These are phyloP conservation scores for Tuber indicum DNA, from an alignment of 495 filamentous ascomycete genomes.

Conservation along the genomic window DNA sequence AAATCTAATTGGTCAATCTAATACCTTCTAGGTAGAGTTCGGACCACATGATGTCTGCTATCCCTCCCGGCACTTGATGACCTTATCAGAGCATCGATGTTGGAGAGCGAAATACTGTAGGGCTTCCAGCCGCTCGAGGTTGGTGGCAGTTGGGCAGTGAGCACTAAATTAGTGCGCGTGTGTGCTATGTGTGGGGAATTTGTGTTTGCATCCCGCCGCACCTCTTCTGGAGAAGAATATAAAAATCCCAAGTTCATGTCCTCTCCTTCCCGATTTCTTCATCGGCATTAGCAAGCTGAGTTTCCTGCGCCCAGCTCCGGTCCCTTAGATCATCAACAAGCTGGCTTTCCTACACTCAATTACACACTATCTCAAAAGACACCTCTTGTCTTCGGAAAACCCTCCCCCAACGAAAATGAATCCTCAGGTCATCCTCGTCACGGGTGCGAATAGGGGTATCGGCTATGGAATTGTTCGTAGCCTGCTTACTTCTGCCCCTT, in stretches of 20 bases:
- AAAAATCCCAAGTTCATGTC: not conserved
- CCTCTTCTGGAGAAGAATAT: not conserved
- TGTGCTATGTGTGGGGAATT: not conserved
- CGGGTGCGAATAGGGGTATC: slow-evolving; percentile 19
- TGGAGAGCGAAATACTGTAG: not conserved
- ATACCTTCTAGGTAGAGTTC: not conserved
- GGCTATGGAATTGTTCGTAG: slow-evolving; percentile 12
- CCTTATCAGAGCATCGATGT: not conserved
- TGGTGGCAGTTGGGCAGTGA: not conserved
- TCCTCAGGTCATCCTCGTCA: slow-evolving; percentile 11
- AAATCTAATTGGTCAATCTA: not conserved
- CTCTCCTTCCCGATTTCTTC: not conserved
- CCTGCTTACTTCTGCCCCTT: slow-evolving; percentile 7
- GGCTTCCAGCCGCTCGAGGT: not conserved
- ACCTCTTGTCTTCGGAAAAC: not conserved
- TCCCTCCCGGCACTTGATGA: not conserved
- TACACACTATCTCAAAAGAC: not conserved
- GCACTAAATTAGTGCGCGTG: not conserved
- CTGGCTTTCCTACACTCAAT: not conserved
- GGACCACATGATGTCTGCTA: not conserved
- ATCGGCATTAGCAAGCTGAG: not conserved
- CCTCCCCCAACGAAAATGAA: not conserved
- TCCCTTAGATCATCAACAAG: not conserved
- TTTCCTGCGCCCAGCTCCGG: not conserved
- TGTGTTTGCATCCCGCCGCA: not conserved